These are phyloP conservation scores for Sherardia arvensis DNA, from an alignment of 257 asterid genomes.

Conservation along the genomic window DNA sequence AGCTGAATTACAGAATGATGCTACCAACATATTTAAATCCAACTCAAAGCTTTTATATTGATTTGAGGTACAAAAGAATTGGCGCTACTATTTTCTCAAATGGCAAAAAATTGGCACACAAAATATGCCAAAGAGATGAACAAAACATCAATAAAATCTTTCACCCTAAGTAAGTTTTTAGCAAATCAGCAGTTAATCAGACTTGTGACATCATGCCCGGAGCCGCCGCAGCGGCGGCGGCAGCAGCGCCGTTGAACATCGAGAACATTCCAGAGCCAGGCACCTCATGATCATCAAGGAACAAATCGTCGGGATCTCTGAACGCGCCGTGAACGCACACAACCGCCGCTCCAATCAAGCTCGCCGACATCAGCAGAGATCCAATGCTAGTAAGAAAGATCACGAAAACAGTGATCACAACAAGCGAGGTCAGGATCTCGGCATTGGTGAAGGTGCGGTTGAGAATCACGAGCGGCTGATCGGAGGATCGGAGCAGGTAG, in stretches of 20 bases:
- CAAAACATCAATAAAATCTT: not conserved
- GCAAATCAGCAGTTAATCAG: constrained; percentile 9
- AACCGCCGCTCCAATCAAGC: constrained; percentile 24
- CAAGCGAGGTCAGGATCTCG: constrained; percentile 25
- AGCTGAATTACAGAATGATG: too few species aligned
- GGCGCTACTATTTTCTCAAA: not conserved
- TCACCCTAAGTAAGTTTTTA: not conserved
- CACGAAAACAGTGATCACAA: constrained; percentile 19
- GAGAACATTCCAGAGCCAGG: constrained; percentile 31
- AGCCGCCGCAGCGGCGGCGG: constrained; percentile 13
- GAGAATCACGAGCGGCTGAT: constrained; percentile 26
- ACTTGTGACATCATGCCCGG: constrained; percentile 16
- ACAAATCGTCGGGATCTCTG: constrained; percentile 42
- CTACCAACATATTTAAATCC: too few species aligned
- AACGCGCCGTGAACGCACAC: constrained; percentile 34
- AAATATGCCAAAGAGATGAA: not conserved
- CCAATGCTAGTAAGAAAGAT: constrained; percentile 29
- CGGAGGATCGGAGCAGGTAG: constrained; percentile 32
- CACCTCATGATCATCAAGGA: constrained; percentile 33
- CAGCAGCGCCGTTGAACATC: constrained; percentile 13
- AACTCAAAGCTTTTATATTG: too few species aligned
- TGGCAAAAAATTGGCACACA: not conserved
- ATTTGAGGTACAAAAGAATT: too few species aligned
- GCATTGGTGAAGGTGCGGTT: constrained; percentile 21
- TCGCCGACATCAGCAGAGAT: constrained; percentile 28